A percentile compares a stretch with the other conserved stretches of the same genome.
Conservation (phyloP, 164 flowering plant species). For the Malania oleifera region DNA sequence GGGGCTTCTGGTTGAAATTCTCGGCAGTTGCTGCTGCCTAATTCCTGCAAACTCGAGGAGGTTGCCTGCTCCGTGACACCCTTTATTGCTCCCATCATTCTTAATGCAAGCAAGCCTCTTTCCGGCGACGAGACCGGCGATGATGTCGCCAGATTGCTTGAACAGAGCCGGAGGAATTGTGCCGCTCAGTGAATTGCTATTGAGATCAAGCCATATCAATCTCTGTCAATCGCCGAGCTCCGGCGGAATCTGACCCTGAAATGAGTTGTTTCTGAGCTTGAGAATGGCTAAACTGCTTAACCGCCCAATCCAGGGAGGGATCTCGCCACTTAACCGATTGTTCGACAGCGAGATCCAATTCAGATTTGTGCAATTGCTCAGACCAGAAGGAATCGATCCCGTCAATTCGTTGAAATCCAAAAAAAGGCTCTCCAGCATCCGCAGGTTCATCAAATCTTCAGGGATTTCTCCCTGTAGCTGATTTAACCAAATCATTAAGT, state of each 20-base stretch:
- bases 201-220: conserved; percentile 95
- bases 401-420: conserved; percentile 80
- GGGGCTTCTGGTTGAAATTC: conserved; percentile 56
- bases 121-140: conserved; percentile 54
- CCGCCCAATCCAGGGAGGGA: conserved; percentile 69
- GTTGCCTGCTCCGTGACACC: conserved; percentile 90
- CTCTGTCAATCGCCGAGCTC: conserved; percentile 88
- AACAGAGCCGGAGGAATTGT: conserved; percentile 63
- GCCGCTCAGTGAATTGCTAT: conserved; percentile 68
- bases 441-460: conserved; percentile 41
- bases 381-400: conserved; percentile 66
- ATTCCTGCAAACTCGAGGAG: conserved; percentile 88
- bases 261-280: conserved; percentile 82
- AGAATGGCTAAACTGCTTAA: conserved; percentile 69
- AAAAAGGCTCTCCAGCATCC: conserved; percentile 64
- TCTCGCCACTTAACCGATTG: conserved; percentile 65
- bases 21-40: conserved; percentile 42
- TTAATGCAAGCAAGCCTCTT: conserved; percentile 72
- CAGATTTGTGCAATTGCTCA: conserved; percentile 74
- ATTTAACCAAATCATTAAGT: conserved; percentile 80
- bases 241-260: conserved; percentile 66
- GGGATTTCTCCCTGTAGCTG: conserved; percentile 79
- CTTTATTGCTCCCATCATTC: conserved; percentile 57
- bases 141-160: conserved; percentile 75
- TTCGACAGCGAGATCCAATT: conserved; percentile 94